Conservation (phyloP, 495 filamentous ascomycete genomes). For the Neurospora discreta region DNA sequence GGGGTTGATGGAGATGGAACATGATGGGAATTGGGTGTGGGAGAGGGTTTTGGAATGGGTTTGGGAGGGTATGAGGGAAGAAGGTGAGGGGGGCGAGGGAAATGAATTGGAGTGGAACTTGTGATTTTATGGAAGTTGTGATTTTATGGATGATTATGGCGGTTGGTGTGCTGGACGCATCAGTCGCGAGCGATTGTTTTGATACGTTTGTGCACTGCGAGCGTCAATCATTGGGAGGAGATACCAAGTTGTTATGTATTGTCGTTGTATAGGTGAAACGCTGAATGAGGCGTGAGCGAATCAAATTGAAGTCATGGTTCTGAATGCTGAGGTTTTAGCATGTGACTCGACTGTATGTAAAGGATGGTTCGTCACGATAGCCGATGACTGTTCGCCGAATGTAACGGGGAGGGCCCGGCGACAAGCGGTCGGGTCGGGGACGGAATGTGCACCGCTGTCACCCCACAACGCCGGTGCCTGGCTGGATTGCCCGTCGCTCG, state of each 20-base stretch:
- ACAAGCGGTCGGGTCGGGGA: background rate
- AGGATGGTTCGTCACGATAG: background rate
- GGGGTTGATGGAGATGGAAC: conserved; percentile 17
- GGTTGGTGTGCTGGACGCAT: background rate
- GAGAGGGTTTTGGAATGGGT: conserved; percentile 32
- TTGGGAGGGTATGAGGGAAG: conserved; percentile 10
- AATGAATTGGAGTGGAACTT: background rate
- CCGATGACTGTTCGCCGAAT: background rate
- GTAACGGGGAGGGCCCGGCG: background rate
- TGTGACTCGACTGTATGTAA: background rate
- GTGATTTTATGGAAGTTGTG: background rate
- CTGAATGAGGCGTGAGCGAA: background rate
- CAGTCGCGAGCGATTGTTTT: background rate
- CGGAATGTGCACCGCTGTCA: background rate
- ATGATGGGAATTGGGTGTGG: conserved; percentile 36
- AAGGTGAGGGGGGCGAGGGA: background rate
- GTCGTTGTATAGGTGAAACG: background rate
- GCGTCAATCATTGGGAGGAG: background rate
- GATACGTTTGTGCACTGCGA: background rate
- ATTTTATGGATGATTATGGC: background rate
- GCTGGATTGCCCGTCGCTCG: background rate
- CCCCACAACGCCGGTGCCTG: background rate
- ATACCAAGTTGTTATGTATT: background rate
- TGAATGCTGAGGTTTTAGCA: background rate
- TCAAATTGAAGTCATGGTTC: background rate